Evolutionary conservation across 2,329 filamentous ascomycete genomes (phyloP).

Genomic region (Sordariomycetes sp.): DNA sequence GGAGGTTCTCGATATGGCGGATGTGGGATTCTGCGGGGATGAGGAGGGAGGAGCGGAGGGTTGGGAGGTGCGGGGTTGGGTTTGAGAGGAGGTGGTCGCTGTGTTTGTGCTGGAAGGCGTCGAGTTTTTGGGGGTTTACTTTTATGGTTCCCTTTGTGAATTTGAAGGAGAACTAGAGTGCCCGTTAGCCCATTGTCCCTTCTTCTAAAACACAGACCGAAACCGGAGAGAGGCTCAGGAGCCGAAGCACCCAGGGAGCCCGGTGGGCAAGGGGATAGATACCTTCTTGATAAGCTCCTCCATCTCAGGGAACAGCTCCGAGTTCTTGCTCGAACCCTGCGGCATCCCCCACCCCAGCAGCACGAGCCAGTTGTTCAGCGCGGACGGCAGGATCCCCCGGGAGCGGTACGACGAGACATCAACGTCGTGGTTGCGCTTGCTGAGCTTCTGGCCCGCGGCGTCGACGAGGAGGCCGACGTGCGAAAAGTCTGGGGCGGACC

Average conservation of each 20-base stretch:
- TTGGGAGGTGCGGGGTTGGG: neutral
- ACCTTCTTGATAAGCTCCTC: slow-evolving; percentile 58
- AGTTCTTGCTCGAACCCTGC: slow-evolving; percentile 21
- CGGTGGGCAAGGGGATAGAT: slow-evolving; percentile 13
- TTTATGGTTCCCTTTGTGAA: slow-evolving; percentile 87
- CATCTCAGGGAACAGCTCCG: slow-evolving; percentile 57
- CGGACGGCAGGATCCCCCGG: slow-evolving; percentile 29
- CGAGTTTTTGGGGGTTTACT: slow-evolving; percentile 68
- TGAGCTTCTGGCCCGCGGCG: slow-evolving; percentile 59
- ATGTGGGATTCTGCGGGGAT: neutral
- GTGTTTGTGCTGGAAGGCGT: slow-evolving; percentile 65
- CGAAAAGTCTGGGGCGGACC: slow-evolving; percentile 62
- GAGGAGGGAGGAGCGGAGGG: neutral
- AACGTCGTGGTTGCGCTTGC: slow-evolving; percentile 58
- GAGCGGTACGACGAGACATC: slow-evolving; percentile 37
- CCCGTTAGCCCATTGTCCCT: neutral
- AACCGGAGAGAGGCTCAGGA: neutral
- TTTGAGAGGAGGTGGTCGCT: slow-evolving; percentile 17
- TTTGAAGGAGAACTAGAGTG: slow-evolving; percentile 58
- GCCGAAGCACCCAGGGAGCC: neutral
- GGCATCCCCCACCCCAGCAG: slow-evolving; percentile 73
- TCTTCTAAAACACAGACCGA: neutral
- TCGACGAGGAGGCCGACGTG: slow-evolving; percentile 68
- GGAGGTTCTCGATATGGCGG: neutral
- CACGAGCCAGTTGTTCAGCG: slow-evolving; percentile 67